Evolutionary conservation across 2,329 filamentous ascomycete genomes (phyloP), one percentile per base, ranked within the genome.

Genomic region (Penicillium sp.): DNA sequence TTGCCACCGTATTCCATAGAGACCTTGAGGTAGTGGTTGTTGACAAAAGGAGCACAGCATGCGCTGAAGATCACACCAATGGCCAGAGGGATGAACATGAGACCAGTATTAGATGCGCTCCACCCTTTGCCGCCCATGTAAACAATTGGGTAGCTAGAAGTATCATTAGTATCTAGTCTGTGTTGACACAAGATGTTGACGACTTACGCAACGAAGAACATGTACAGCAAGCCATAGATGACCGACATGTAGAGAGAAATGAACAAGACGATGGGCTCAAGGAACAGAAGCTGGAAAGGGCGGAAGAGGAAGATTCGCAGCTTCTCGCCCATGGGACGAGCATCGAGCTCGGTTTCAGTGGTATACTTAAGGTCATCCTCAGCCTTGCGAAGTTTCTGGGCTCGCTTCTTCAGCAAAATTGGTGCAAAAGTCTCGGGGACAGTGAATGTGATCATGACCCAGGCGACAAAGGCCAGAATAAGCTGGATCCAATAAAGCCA

Each of bases 401-500:
- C 92, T 13, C 90, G 83, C 31, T 76, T 76, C 50, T 84, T 82
- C 16, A 97, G 83, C 49, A 96, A 85, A 0, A 85, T 89, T 0
- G 92, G 90, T 0, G 90, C 87, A 71, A 94, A 96, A 0, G 92
- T 96, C 74, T 96, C 92, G 1, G 90, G 90, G 0, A 96, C 87
- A n/a, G 90, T 94, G 74, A 95, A 92, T 31, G 87, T 88, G 72
- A 94, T 92, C 58, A 93, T 71, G 18, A 88, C 58, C 85, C 88
- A 94, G 64, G 88, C 83, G 47, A 87, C 69, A 14, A 80, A 85
- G 26, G 88, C 79, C 13, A 94, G 70, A 67, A 96, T 95, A 11
- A 94, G 78, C 68, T 93, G 90, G 64, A 96, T 84, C 88, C 89
- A 93, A 77, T 94, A 94, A 0, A 94, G 79, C 89, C 89, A 94